Percentiles rank a stretch among this genome's conserved stretches.
phyloP scores from a whole-genome alignment of 768 basidiomycete species.

The Leccinum subtestaceum region DNA sequence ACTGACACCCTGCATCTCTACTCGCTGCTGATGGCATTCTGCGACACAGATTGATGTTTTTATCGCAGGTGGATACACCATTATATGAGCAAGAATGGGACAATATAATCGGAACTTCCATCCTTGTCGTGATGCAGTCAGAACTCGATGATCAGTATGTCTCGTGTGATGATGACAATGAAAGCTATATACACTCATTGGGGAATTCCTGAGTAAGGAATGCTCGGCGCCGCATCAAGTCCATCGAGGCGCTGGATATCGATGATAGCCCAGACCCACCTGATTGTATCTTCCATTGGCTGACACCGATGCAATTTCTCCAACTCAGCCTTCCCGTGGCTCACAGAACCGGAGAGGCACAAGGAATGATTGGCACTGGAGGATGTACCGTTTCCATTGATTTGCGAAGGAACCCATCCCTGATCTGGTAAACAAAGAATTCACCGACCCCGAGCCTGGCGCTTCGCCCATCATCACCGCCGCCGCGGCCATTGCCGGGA shows the following conservation, averaged over 20 bases:
- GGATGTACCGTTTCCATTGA: neutral
- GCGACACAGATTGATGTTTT: constrained; percentile 4
- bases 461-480: neutral
- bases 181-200: neutral
- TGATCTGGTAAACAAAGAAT: too few species aligned
- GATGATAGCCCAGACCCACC: neutral
- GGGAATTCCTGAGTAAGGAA: neutral
- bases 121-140: neutral
- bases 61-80: constrained; percentile 7
- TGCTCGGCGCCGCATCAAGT: neutral
- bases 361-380: neutral
- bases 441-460: neutral
- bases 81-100: constrained; percentile 4
- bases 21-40: neutral
- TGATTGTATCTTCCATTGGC: neutral
- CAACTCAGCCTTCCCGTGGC: neutral
- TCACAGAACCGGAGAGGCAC: neutral
- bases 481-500: neutral
- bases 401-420: neutral
- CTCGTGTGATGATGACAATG: neutral
- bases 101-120: neutral
- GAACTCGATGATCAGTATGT: constrained; percentile 1
- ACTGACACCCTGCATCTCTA: constrained; percentile 1
- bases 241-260: neutral
- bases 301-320: neutral